Conservation (phyloP, 306 rosid genomes). For the Styphnolobium japonicum region DNA sequence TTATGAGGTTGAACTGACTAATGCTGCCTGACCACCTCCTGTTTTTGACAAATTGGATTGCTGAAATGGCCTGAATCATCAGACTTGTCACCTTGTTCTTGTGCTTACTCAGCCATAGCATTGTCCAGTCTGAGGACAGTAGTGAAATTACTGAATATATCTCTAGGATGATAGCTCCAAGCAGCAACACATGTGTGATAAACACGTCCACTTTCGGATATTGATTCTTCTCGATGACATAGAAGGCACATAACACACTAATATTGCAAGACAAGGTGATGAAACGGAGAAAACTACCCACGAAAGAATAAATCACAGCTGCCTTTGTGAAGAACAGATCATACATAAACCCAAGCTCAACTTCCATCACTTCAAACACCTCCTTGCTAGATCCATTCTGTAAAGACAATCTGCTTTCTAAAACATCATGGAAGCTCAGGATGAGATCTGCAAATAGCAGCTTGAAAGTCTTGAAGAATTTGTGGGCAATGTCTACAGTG, state of each 20-base stretch:
- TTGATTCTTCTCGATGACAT: not conserved
- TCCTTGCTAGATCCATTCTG: not conserved
- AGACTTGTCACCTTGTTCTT: not conserved
- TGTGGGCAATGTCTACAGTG: not conserved
- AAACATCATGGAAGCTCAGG: slow-evolving; percentile 29
- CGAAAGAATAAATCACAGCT: not conserved
- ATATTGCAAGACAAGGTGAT: not conserved
- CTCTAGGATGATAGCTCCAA: slow-evolving; percentile 36
- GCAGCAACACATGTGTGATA: slow-evolving; percentile 27
- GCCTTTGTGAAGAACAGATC: slow-evolving; percentile 53
- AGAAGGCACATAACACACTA: not conserved
- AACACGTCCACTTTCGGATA: slow-evolving; percentile 9
- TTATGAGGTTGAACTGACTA: slow-evolving; percentile 28
- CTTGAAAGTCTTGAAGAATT: slow-evolving; percentile 32
- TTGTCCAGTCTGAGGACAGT: slow-evolving; percentile 34
- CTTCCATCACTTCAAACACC: slow-evolving; percentile 43
- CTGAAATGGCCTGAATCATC: not conserved
- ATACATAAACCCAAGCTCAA: slow-evolving; percentile 53
- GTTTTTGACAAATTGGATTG: not conserved
- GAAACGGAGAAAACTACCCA: slow-evolving; percentile 17
- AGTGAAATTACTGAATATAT: not conserved
- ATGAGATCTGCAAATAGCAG: slow-evolving; percentile 46
- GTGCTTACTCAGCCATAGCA: slow-evolving; percentile 25
- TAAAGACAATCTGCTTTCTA: slow-evolving; percentile 21
- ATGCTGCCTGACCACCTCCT: slow-evolving; percentile 30